Percentiles rank a stretch among this genome's conserved stretches.
Evolutionary conservation across 306 rosid species (phyloP).

Genomic region (Rubus parviflorus): DNA sequence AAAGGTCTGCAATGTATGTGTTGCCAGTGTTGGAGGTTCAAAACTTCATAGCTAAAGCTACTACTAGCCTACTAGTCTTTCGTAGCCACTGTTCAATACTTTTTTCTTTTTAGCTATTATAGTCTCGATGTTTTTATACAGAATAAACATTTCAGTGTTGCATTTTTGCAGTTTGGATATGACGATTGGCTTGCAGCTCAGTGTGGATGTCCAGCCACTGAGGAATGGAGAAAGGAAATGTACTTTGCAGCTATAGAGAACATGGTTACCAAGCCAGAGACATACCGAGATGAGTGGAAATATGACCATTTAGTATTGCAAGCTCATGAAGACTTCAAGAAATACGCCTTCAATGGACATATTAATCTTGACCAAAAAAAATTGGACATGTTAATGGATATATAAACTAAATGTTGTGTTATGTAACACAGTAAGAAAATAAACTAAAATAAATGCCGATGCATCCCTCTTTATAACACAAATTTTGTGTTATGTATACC

Average conservation of each 20-base stretch:
- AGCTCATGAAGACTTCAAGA: constrained; percentile 50
- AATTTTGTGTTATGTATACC: too few species aligned
- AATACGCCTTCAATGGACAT: neutral
- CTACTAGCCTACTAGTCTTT: too few species aligned
- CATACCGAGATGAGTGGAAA: constrained; percentile 72
- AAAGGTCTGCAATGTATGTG: neutral
- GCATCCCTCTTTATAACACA: too few species aligned
- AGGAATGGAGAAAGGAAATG: constrained; percentile 76
- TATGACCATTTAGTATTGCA: constrained; percentile 48
- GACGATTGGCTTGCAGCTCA: constrained; percentile 62
- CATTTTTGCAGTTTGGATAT: constrained; percentile 59
- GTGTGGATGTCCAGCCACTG: constrained; percentile 46
- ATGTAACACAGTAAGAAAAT: too few species aligned
- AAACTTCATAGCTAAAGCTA: neutral
- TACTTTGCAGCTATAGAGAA: constrained; percentile 29
- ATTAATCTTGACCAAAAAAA: neutral
- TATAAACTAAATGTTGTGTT: too few species aligned
- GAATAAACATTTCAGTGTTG: neutral
- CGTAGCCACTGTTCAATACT: neutral
- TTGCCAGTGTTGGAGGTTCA: neutral
- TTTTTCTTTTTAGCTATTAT: neutral
- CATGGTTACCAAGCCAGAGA: constrained; percentile 36
- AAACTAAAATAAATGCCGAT: too few species aligned
- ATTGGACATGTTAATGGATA: neutral
- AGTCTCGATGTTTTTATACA: neutral